Evolutionary conservation across 2,329 filamentous ascomycete species (phyloP), one percentile per base, ranked within the genome.

Genomic region (Fusarium mexicanum): DNA sequence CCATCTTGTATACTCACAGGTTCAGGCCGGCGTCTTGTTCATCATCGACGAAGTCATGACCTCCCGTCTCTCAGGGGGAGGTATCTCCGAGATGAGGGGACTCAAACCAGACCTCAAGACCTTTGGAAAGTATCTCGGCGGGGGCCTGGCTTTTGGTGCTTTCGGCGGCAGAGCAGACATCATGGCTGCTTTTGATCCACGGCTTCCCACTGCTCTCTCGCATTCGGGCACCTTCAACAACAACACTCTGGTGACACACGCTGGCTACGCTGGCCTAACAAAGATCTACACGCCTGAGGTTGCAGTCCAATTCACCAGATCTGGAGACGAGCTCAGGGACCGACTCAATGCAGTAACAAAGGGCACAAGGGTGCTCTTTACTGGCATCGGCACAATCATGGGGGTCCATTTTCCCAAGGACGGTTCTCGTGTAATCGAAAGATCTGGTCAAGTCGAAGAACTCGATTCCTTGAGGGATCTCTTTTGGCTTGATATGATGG

Each of bases 21-120:
- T 20, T 18, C 24, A 86, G 76, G 80, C 84, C 1, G 87, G 87
- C 4, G 88, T 88, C 0, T 66, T 94, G 2, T 86, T 94, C 72
- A 90, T 94, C 41, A 83, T 93, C 20, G 92, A 94, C 78, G 92
- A 94, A 80, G 91, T 94, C 11, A 91, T 93, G 87, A 93, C 91
- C 0, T 91, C 89, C 8, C 85, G 91, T 5, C 81, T 93, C 35
- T 78, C 77, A 8, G 83, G 83, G 4, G 81, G 85, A 12, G 91
- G 91, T 2, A 79, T 90, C 7, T 84, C 86, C 11, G 76, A 80
- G 5, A 68, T 81, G 29, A 67, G 83, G 33, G 83, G 81, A 5
- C 78, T 91, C 13, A 82, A 81, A 5, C 90, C 91, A 0, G 91
- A 93, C 76, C 79, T 93, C 60, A 90, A 87, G 50, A 91, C 90